Base-by-base conservation (phyloP, 495 filamentous ascomycete species). In the Schizothecium vesticola region DNA sequence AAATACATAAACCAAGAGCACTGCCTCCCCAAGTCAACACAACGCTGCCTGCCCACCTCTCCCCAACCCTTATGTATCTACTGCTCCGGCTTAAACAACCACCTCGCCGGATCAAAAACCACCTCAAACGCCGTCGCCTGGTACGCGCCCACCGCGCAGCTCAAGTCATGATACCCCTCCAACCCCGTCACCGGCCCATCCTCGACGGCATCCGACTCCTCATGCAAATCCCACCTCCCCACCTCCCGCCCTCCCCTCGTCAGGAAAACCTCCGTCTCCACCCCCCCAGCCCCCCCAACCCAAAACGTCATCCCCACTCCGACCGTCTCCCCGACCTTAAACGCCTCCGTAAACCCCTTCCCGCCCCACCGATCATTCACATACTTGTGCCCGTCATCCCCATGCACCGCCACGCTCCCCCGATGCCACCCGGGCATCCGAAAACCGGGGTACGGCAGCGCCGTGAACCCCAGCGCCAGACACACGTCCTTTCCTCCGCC, bases 351-450 rank as follows among this genome's bases (percentile, higher is more conserved):
- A 74, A 97, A 97, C 65, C 89, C 83, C 69, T 86, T 88, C 3
- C 94, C 94, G 24, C 94, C 94, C 82, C 84, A 93, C 1, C 86
- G 85, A 74, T 97, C 92, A 80, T 97, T 96, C 68, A 95, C 84
- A 76, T 91, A 98, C 70, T 87, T 85, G 71, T 91, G 88, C 12
- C 94, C 94, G 76, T 98, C 94, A 75, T 98, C 94, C 3, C 91
- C 90, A 72, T 97, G 95, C 12, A 97, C 89, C 8, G 85, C 94
- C n/a, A 97, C 73, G 59, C 89, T 91, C 2, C 86, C 93, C 29
- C 94, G 82, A 74, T 98, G 89, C 94, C 94, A 97, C 2, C 94
- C 94, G 0, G 94, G 94, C 65, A 95, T 85, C 56, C 94, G 86
- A 85, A 93, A 97, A 0, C 85, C 83, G 0, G 94, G 94, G 77